Evolutionary conservation across 306 rosid genomes (phyloP), one percentile per base, ranked within the genome.

Genomic region (Medicago ruthenica): DNA sequence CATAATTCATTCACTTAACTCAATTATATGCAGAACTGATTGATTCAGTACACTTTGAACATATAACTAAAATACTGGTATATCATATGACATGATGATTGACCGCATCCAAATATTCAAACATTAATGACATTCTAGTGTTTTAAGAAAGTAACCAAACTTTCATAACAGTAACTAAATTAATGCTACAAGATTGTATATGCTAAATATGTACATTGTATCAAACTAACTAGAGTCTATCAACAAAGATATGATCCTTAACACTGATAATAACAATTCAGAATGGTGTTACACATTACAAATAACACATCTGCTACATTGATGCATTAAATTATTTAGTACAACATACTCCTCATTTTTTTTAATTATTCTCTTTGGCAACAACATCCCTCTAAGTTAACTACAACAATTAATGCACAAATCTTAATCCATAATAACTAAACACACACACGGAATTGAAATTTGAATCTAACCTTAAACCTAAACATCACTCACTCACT

Each of bases 401-500:
- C 41, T 37, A 34, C 74, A 80, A 73, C 79, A 74, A 64, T 67
- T 37, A 74, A 74, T 74, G 75, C 81, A 74, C 65, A 27, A 22
- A 58, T 58, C 39, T 61, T 61, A 44, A 68, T 45, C 73, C 73
- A 70, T 31, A 31, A 76, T 50, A 80, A 68, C 76, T 81, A 77
- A 74, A 58, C 82, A 65, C 74, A 74, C 80, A 74, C 71, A 22
- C 75, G 36, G 65, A 71, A 83, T 55, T 60, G 5, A 4, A 55
- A 68, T 55, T 58, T 65, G 41, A 81, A 71, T 22, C 77, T 62
- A 70, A 70, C 36, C 76, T 82, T 67, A 78, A 79, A 79, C 81
- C 88, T 81, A 88, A 75, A 72, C 86, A 85, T 87, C 89, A 73
- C 88, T 62, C 48, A 71, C 76, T 91, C 88, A 83, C 88, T 80